A percentile compares a stretch with the other conserved stretches of the same genome.
Conservation (phyloP, 108 stramenopile genomes). For the Nitzschia palea region DNA sequence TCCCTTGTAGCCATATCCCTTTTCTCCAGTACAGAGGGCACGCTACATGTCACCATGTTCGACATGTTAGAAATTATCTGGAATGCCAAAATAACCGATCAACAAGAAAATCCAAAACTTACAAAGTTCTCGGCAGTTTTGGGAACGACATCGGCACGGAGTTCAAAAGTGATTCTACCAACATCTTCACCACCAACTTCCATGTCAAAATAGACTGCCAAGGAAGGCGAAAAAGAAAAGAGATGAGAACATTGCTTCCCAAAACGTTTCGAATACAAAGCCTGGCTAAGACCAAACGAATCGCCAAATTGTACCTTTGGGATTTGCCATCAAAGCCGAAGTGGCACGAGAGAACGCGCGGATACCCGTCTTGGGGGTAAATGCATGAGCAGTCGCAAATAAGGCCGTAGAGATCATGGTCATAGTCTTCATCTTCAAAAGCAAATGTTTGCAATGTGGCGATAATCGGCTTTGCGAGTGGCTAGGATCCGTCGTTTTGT, state of each 20-base stretch:
- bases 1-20: conserved; percentile 93
- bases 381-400: conserved; percentile 49
- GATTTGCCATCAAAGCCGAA: conserved; percentile 60
- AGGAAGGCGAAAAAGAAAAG: conserved; percentile 8
- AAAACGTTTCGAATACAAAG: neutral
- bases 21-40: conserved; percentile 96
- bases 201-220: conserved; percentile 90
- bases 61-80: neutral
- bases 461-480: too few species aligned
- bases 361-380: conserved; percentile 51
- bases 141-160: conserved; percentile 93
- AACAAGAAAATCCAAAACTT: neutral
- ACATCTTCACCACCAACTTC: conserved; percentile 87
- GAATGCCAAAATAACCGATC: too few species aligned
- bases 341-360: conserved; percentile 72
- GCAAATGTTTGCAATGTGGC: too few species aligned
- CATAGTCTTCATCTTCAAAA: conserved; percentile 39
- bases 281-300: neutral
- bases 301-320: conserved; percentile 47
- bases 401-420: conserved; percentile 40
- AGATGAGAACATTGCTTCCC: too few species aligned
- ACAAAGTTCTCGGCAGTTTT: conserved; percentile 91
- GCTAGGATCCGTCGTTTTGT: too few species aligned
- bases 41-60: conserved; percentile 93
- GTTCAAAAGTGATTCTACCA: conserved; percentile 93